Evolutionary conservation across 2,329 filamentous ascomycete species (phyloP), one percentile per base, ranked within the genome.

Genomic region (Annulohypoxylon truncatum): DNA sequence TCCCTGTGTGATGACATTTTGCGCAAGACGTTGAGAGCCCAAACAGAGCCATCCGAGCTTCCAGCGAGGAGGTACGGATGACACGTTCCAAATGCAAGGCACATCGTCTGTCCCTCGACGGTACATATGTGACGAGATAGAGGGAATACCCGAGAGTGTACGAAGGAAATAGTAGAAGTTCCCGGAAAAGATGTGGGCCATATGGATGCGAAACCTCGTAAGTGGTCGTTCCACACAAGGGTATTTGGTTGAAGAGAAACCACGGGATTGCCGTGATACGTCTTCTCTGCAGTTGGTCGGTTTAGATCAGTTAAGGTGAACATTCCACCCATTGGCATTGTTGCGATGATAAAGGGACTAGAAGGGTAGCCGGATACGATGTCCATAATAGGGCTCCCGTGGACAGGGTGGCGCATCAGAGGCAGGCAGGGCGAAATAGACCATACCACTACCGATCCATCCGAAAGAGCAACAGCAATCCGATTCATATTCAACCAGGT

Each of bases 381-480:
- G 69, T 88, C 85, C 64, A 88, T 79, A 3, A 89, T 79, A 56
- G 81, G 77, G 51, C 82, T 86, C 64, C 83, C 82, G 71, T 89
- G 86, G n/a, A 84, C 78, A 3, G 83, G 80, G 51, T 85, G 82
- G 2, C 86, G 82, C 42, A 82, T 82, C 26, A 89, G 77, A 53
- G 87, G 76, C 24, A 79, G 76, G 46, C 74, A 77, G 0, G 86
- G 86, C 38, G 79, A 78, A 42, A 89, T 71, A 9, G 86, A 88
- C 86, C 86, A 89, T 9, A 88, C 77, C 18, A 81, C 80, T 33
- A 89, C 78, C 18, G 83, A 85, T 29, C 87, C 87, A 64, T 89
- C 87, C 0, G 81, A 82, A 72, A 88, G 85, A 51, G 85, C 87
- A 28, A 86, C 77, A 0, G 80, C 84, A 38, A 89, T 76, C 20